Percentiles rank a stretch among this genome's conserved stretches.
phyloP scores from a whole-genome alignment of 352 stramenopile species.

The Phytopythium delawarense region DNA sequence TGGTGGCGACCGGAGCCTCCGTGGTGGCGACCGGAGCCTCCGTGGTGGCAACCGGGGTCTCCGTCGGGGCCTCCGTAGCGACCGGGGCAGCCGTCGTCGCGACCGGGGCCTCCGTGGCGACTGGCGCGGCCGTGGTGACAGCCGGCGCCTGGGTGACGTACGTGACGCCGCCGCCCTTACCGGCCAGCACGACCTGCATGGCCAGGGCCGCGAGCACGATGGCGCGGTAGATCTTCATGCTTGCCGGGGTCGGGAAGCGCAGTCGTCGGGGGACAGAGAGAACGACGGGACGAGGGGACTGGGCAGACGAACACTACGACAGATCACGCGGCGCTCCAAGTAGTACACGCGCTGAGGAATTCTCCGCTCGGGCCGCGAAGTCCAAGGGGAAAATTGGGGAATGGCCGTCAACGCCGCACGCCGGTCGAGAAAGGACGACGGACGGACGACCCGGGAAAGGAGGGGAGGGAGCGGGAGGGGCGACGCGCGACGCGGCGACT shows the following conservation, averaged over 20 bases:
- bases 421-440: not conserved
- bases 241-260: slow-evolving; percentile 2
- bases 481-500: slow-evolving; percentile 1
- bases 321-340: not conserved
- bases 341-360: slow-evolving; percentile 2
- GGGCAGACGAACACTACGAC: not conserved
- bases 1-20: slow-evolving; percentile 4
- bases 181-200: slow-evolving; percentile 33
- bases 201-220: slow-evolving; percentile 28
- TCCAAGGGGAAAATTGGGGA: slow-evolving; percentile 8
- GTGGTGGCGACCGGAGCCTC: slow-evolving; percentile 10
- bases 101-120: slow-evolving; percentile 9
- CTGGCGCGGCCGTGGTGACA: slow-evolving; percentile 10
- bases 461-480: not conserved
- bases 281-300: not conserved
- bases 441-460: not conserved
- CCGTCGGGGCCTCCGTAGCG: slow-evolving; percentile 4
- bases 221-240: slow-evolving; percentile 34
- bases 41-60: slow-evolving; percentile 9
- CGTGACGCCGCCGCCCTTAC: slow-evolving; percentile 21
- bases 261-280: not conserved
- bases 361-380: not conserved
- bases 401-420: not conserved
- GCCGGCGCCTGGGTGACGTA: slow-evolving; percentile 18
- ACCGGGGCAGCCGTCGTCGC: slow-evolving; percentile 9